Conservation (phyloP, 176 grass and related monocot genomes). For the Miscanthus lutarioriparius region DNA sequence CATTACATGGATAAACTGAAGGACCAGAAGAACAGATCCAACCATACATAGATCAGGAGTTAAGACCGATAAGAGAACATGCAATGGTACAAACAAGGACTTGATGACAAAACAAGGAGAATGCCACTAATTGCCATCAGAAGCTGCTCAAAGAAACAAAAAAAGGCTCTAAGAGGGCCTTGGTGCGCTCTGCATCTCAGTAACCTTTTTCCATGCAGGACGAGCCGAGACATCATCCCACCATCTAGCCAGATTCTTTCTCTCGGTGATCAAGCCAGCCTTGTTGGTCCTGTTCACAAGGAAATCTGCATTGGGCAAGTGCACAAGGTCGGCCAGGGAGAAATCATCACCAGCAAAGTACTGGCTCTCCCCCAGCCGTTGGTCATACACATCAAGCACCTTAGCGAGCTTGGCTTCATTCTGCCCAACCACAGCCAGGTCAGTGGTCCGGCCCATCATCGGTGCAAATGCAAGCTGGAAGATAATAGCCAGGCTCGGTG, state of each 20-base stretch:
- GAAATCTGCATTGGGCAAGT: constrained; percentile 75
- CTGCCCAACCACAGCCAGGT: constrained; percentile 58
- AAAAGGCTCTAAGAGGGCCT: constrained; percentile 29
- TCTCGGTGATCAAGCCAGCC: constrained; percentile 48
- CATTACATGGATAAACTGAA: neutral
- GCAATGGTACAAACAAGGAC: constrained; percentile 4
- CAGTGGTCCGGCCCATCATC: constrained; percentile 56
- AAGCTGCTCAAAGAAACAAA: neutral
- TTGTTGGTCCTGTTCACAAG: constrained; percentile 50
- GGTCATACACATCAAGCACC: constrained; percentile 85
- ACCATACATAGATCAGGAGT: neutral
- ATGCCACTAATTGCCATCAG: neutral
- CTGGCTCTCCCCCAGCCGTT: constrained; percentile 59
- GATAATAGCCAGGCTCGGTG: constrained; percentile 61
- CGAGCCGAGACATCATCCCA: constrained; percentile 74
- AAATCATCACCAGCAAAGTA: constrained; percentile 80
- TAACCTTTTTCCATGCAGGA: constrained; percentile 73
- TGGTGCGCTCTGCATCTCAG: constrained; percentile 58
- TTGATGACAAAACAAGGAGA: constrained; percentile 19
- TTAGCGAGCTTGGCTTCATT: constrained; percentile 75
- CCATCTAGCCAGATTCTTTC: constrained; percentile 84
- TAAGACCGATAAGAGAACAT: neutral
- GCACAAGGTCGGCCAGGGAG: constrained; percentile 76
- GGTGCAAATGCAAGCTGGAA: constrained; percentile 83
- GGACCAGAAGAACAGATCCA: constrained; percentile 19